phyloP scores from a whole-genome alignment of 1,284 basidiomycete species.

The Apiotrichum sp. region DNA sequence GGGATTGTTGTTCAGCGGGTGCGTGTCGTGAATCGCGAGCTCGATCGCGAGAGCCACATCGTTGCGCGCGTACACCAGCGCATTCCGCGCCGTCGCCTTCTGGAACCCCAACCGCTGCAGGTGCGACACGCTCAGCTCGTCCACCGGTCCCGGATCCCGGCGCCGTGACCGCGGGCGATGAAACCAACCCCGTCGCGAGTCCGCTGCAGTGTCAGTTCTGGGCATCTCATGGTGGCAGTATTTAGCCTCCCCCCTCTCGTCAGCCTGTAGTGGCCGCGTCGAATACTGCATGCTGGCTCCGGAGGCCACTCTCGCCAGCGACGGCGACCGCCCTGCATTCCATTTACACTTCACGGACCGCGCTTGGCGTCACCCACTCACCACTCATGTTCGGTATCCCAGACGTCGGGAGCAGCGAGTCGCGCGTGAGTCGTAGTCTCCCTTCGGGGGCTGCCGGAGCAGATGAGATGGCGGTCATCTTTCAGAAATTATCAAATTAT shows the following conservation, averaged over 20 bases:
- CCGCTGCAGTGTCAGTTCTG: too few species aligned
- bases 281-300: too few species aligned
- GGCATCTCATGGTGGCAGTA: too few species aligned
- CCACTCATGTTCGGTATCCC: neutral
- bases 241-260: too few species aligned
- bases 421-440: neutral
- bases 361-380: neutral
- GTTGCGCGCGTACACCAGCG: constrained; percentile 4
- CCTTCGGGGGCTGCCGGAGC: neutral
- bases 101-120: neutral
- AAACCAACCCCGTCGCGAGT: too few species aligned
- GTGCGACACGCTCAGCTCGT: constrained; percentile 1
- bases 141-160: neutral
- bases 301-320: too few species aligned
- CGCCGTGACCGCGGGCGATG: neutral
- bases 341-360: too few species aligned
- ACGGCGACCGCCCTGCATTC: too few species aligned
- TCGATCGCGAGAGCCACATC: constrained; percentile 1
- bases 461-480: neutral
- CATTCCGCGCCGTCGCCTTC: constrained; percentile 2
- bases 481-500: neutral
- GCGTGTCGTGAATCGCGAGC: constrained; percentile 1
- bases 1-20: neutral
- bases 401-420: neutral
- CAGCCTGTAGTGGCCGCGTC: too few species aligned